Evolutionary conservation across 768 basidiomycete genomes (phyloP), one percentile per base, ranked within the genome.

Genomic region (Lepiota venenata): DNA sequence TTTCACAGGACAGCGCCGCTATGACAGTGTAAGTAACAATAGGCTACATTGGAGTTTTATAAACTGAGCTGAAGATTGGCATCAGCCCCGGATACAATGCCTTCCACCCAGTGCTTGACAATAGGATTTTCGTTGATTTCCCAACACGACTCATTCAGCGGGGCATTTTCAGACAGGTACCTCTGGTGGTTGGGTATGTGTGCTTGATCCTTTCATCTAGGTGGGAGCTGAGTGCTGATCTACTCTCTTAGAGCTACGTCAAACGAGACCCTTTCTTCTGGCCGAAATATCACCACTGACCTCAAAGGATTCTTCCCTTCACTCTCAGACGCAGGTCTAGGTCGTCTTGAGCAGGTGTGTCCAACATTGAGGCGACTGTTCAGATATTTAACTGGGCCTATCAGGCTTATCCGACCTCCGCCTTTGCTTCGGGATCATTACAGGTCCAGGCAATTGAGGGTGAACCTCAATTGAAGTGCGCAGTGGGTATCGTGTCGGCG

Each of bases 101-200:
- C 1, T 87, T 83, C 69, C 69, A 69, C 40, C 82, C 82, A 3
- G 79, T 84, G 10, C 42, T 85, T 6, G 85, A 85, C 58, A 78
- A 78, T 0, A 72, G 73, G 43, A 56, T 80, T 7, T 67, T 87
- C 55, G 70, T 74, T 1, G 76, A 78, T n/a, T 70, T 70, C 55
- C 82, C 83, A 1, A 81, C 81, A 1, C 61, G 63, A 25, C 70
- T 70, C 7, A 73, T 87, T 36, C 61, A 73, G 2, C 47, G 64
- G 1, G 78, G 80, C 2, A 70, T 74, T 16, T 80, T 81, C 51
- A 66, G 72, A 1, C 64, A 70, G n/a, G 78, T 85, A 3, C 78
- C 82, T 4, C 61, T 85, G 2, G 78, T 88, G 29, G 76, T 83
- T 35, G 82, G 83, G 84, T 84, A 16, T 73, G 16, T 40, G 22